Evolutionary conservation across 768 basidiomycete species (phyloP), one percentile per base, ranked within the genome.

Genomic region (Suillus decipiens): DNA sequence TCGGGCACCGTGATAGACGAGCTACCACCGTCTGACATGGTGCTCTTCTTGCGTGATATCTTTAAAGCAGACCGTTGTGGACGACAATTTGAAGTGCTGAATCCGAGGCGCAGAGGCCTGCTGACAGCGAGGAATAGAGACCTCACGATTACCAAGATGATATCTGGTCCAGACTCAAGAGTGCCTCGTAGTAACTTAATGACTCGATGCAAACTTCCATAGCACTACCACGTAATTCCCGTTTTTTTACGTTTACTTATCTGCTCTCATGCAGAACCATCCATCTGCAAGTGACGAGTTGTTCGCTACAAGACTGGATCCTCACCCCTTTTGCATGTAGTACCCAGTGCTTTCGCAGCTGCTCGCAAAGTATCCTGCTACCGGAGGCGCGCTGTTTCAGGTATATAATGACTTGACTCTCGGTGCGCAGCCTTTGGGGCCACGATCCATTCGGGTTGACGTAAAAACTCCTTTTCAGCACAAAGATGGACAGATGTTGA

Each of bases 371-470:
- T 92, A 92, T 68, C 90, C 90, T 41, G 78, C 73, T 31, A 75
- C 81, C 17, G 85, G 86, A 3, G 82, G 86, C 14, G 78, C 82
- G 28, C 74, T 92, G 10, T 90, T 92, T 70, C 90, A 92, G 72
- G 81, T 87, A 1, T 92, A 88, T 76, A 92, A 92, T 71, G 90
- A 93, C 63, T 73, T 93, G 36, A 72, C 83, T 7, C 83, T 85
- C 24, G 84, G 91, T 89, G 59, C 59, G 39, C 5, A 19, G 75
- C 63, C 22, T 19, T 50, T 37, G n/a, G 14, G 28, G 22, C 3
- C 7, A 9, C 39, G 33, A 42, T 10, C 55, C 42, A 19, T 47
- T 33, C 56, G 22, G 59, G 48, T 17, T 64, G 58, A 56, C 24
- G 24, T 31, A 31, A 28, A 31, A 28, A 11, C n/a, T 57, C 54